Percentiles rank a stretch among this genome's conserved stretches.
Evolutionary conservation across 169 alveolate species (phyloP).

Genomic region (Plasmodium berghei): DNA sequence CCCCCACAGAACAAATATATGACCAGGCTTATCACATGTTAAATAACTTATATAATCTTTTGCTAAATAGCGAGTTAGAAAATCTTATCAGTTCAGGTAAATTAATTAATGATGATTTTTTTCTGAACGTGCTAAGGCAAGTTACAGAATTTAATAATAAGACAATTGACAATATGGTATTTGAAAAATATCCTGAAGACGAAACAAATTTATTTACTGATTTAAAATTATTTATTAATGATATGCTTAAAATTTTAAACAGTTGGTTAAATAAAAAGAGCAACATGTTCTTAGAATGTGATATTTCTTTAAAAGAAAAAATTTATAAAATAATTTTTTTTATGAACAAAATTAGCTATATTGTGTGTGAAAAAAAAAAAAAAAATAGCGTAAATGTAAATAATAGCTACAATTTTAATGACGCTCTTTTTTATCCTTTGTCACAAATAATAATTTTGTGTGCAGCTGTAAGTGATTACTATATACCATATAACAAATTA

Average conservation of each 20-base stretch:
- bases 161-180: neutral
- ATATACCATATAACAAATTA: slow-evolving; percentile 80
- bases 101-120: neutral
- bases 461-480: slow-evolving; percentile 93
- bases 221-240: neutral
- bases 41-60: neutral
- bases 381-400: neutral
- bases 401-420: too few species aligned
- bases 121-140: too few species aligned
- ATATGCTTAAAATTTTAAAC: neutral
- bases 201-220: neutral
- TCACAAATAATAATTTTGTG: slow-evolving; percentile 79
- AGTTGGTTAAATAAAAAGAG: neutral
- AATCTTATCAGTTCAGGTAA: too few species aligned
- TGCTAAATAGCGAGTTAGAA: neutral
- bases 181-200: neutral
- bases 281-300: neutral
- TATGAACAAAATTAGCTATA: neutral
- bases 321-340: neutral
- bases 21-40: neutral
- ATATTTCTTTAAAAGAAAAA: neutral
- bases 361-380: neutral
- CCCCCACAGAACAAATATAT: neutral
- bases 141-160: neutral
- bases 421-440: neutral